Base-by-base conservation (phyloP, 768 basidiomycete genomes). In the Psilocybe sp. region DNA sequence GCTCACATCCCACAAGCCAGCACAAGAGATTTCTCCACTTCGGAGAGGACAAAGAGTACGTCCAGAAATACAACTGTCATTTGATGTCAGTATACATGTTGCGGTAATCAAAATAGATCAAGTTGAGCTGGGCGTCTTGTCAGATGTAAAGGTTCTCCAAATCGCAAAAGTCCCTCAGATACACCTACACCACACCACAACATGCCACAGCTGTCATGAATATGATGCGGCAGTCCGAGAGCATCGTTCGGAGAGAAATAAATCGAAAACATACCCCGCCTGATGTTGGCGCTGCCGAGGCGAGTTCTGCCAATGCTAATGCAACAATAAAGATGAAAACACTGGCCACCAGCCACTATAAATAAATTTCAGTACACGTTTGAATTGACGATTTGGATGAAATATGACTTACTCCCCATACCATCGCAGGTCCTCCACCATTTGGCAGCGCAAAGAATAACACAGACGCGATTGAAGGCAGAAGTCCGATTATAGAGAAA, bases 201-300 rank as follows among this genome's bases (percentile, higher is more conserved):
- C 23, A 28, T 28, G 23, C 23, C 23, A 28, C 7, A 28, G 23
- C 23, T 28, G 23, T 28, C 23, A 7, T 28, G 23, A 28, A 28
- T 28, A 28, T 28, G 23, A 28, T 28, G 23, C 23, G 23, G 23
- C 23, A 28, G 4, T 28, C 23, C 23, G 23, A 28, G 23, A 7
- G 23, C 7, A 28, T 28, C 23, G 23, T 28, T 28, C 23, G 23
- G 6, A 37, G 33, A 32, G 35, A 46, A 31, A 33, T 16, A 19
- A 18, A 32, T 16, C 19, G 40, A 9, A 33, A 11, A 60, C 65
- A 23, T 41, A 84, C 82, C 12, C 86, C 86, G 54, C 85, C 85
- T 16, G 85, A 86, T 2, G 87, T 89, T 3, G 86, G 87, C 3
- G 82, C 84, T 3, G 83, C 81, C 18, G 82, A 85, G 1, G 79